These are phyloP conservation scores for Talaromyces sp. DNA, from an alignment of 2,329 filamentous ascomycete species.

Conservation along the genomic window DNA sequence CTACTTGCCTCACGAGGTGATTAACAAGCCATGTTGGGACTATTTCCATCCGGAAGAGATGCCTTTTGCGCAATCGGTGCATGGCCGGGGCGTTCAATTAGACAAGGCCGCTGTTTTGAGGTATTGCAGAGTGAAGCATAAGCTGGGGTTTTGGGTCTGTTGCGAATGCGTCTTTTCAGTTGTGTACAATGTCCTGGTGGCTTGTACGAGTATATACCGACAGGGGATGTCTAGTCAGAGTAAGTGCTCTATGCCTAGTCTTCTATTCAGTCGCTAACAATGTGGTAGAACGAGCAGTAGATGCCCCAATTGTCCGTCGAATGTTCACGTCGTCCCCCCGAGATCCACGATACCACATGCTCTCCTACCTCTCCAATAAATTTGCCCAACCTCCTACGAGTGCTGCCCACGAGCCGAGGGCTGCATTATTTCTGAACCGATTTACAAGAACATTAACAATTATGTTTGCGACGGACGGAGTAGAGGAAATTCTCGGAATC, in stretches of 20 bases:
- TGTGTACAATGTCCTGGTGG: constrained; percentile 82
- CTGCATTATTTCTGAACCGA: constrained; percentile 79
- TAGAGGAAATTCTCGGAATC: constrained; percentile 72
- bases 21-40: constrained; percentile 74
- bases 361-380: constrained; percentile 78
- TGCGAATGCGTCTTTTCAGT: constrained; percentile 89
- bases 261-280: not conserved
- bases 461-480: constrained; percentile 80
- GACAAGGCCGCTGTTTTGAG: constrained; percentile 83
- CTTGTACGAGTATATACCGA: constrained; percentile 75
- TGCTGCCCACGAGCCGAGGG: constrained; percentile 72
- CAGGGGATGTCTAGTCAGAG: constrained; percentile 67
- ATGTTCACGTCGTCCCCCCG: constrained; percentile 77
- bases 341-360: constrained; percentile 85
- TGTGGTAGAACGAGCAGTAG: constrained; percentile 65
- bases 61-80: constrained; percentile 68
- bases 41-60: constrained; percentile 83
- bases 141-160: constrained; percentile 67
- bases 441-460: constrained; percentile 79
- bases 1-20: constrained; percentile 71
- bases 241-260: constrained; percentile 46
- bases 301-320: constrained; percentile 73
- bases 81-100: constrained; percentile 68
- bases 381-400: constrained; percentile 55
- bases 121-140: constrained; percentile 70